Evolutionary conservation across 2,329 filamentous ascomycete species (phyloP).

Genomic region (Myrmaecium sp.): DNA sequence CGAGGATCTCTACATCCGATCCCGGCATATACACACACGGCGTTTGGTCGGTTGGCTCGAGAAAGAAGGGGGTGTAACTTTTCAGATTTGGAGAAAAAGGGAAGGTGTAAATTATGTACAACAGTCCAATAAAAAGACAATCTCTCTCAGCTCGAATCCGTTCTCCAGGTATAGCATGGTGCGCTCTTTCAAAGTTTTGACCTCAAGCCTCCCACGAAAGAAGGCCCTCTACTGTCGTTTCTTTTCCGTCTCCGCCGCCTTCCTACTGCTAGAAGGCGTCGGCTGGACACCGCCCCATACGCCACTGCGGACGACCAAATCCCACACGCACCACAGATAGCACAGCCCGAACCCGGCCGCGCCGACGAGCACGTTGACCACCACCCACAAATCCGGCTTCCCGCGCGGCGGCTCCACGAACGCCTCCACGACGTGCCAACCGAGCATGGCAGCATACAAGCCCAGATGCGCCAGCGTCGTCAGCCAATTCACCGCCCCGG

Average conservation of each 20-base stretch:
- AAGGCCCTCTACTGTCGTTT: constrained; percentile 18
- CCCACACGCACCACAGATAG: constrained; percentile 81
- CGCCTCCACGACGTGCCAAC: constrained; percentile 65
- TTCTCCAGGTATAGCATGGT: too few species aligned
- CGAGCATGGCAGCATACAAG: constrained; percentile 63
- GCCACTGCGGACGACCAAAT: constrained; percentile 43
- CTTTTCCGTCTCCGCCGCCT: constrained; percentile 19
- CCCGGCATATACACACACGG: too few species aligned
- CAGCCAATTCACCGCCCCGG: constrained; percentile 32
- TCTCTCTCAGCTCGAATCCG: constrained; percentile 5
- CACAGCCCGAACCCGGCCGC: constrained; percentile 72
- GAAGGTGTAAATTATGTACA: constrained; percentile 7
- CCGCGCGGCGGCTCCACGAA: constrained; percentile 48
- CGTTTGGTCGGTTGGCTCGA: too few species aligned
- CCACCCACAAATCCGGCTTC: constrained; percentile 91
- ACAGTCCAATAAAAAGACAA: constrained; percentile 13
- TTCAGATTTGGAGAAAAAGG: too few species aligned
- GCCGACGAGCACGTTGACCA: constrained; percentile 75
- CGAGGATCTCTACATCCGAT: too few species aligned
- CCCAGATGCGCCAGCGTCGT: constrained; percentile 54
- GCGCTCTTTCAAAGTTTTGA: too few species aligned
- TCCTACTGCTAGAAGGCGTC: constrained; percentile 6
- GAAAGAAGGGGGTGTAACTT: too few species aligned
- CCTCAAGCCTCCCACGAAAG: too few species aligned
- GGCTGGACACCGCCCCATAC: constrained; percentile 9